Evolutionary conservation across 345 rosid species (phyloP), one percentile per base, ranked within the genome.

Genomic region (Gossypium herbaceum): DNA sequence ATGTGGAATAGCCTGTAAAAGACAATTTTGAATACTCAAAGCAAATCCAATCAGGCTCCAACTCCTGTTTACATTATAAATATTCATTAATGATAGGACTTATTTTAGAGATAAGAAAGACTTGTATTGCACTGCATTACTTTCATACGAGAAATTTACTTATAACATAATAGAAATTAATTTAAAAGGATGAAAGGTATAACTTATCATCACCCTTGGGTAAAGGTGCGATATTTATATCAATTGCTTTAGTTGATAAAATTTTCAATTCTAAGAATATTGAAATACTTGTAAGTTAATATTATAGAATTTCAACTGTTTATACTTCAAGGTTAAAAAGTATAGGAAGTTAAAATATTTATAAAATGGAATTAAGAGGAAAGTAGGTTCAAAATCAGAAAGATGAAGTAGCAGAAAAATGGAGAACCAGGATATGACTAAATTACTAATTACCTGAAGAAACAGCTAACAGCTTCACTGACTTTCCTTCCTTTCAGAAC

Each of bases 391-490:
- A 3, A 12, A 57, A 41, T 12, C 48, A 55, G 58, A 1, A 20
- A 3, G 12, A 20, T 56, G 52, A 57, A 72, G 29, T 54, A 71
- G 25, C 45, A 55, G 2, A 16, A 56, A 17, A 52, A 39, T 9
- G 7, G 13, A 3, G 27, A 64, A 43, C 12, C 20, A 20, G 50
- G 47, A 66, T 19, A 29, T 43, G 43, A 17, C 52, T 72, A 51
- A 72, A 22, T 9, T 13, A 43, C 34, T 45, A 69, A 51, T 16
- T 75, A 94, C 98, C 97, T 89, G 88, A 93, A 95, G 81, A 95
- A 95, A 84, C 89, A 85, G 75, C 92, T 85, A 75, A 95, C 84
- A 78, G 99, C 94, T 82, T 91, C 97, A 80, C 65, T 72, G 39
- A 86, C 86, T 89, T 95, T 95, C 76, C 60, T 88, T 79, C 92